Percentiles rank a stretch among this genome's conserved stretches.
Evolutionary conservation across 2,329 filamentous ascomycete species (phyloP).

Genomic region (Epichloe elymi): DNA sequence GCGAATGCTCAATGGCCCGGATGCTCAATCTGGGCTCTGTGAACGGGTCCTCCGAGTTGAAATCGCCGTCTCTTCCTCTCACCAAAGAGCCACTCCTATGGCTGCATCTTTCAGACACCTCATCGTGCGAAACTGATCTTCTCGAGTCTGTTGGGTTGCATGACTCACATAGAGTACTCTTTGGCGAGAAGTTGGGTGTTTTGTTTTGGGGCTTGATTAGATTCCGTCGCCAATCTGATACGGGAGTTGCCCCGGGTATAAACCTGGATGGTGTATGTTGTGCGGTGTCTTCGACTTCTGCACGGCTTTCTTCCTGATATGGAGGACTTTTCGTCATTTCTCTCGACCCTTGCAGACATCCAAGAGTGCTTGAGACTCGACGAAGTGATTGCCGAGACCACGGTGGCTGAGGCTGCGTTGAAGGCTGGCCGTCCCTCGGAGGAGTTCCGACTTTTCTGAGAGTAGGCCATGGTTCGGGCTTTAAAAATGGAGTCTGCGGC

Average conservation of each 20-base stretch:
- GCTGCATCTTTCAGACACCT: background rate
- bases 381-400: conserved; percentile 5
- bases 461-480: conserved; percentile 8
- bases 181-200: background rate
- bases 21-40: conserved; percentile 13
- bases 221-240: conserved; percentile 7
- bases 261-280: background rate
- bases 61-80: background rate
- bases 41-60: conserved; percentile 1
- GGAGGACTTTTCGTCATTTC: background rate
- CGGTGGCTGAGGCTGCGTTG: background rate
- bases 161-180: conserved; percentile 4
- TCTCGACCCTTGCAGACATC: background rate
- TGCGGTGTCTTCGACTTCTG: background rate
- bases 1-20: conserved; percentile 15
- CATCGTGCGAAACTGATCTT: background rate
- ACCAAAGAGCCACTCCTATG: background rate
- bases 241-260: conserved; percentile 1
- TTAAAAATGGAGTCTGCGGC: background rate
- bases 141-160: conserved; percentile 5
- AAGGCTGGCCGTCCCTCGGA: background rate
- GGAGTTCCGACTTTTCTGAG: conserved; percentile 3
- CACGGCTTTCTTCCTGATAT: background rate
- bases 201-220: background rate
- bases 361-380: conserved; percentile 1